Evolutionary conservation across 768 basidiomycete species (phyloP), one percentile per base, ranked within the genome.

Genomic region (Hypholoma fasciculare): DNA sequence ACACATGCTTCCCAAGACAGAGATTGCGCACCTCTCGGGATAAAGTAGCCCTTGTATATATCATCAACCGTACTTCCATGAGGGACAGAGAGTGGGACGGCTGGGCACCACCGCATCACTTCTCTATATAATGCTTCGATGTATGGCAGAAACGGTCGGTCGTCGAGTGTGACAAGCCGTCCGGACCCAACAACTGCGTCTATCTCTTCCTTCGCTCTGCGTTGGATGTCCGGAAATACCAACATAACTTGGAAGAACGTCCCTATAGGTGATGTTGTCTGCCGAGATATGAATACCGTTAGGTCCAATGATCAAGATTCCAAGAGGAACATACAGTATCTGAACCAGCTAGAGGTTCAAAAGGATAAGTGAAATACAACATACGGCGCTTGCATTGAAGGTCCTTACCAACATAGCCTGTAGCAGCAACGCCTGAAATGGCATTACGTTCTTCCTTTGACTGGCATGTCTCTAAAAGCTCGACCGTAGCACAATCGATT

Each of bases 21-120:
- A 0, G 6, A 7, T 19, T 34, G 13, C 4, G 13, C 13, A 54
- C 53, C 44, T 54, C 47, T 54, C 13, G 55, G 55, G 4, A 56
- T 56, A 17, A 42, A 49, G 34, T 49, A 56, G 20, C 55, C 55
- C 14, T 56, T 49, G 17, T 56, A 56, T 12, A 40, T 43, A 27
- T 56, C 55, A 17, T 56, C 55, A 0, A 20, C 19, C 5, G 20
- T 36, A 0, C 37, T 36, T 13, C 47, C 55, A 20, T 56, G 55
- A 3, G 48, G n/a, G 7, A 56, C 47, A 4, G 46, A 46, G 9
- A 50, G 19, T 13, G 55, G 55, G 5, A 47, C 43, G 4, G 19
- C 36, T 5, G 54, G 54, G 19, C 42, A 17, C 54, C 54, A 54
- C 8, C 43, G 54, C 4, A 54, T 36, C 13, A 54, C 20, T 37